Evolutionary conservation across 2,329 filamentous ascomycete species (phyloP).

Genomic region (Fusarium tjaetaba): DNA sequence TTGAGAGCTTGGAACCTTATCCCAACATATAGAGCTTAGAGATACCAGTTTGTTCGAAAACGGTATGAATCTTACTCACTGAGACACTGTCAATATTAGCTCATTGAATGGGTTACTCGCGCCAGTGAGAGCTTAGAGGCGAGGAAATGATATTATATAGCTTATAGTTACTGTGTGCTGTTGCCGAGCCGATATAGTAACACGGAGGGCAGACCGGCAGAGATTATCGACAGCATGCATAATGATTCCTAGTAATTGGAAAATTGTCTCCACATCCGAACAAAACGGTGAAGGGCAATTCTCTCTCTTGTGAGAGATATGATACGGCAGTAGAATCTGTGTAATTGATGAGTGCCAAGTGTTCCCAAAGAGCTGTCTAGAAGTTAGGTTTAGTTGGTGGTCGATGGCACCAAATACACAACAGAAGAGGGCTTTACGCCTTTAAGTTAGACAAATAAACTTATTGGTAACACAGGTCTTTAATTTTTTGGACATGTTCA

Average conservation of each 20-base stretch:
- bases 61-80: accelerated
- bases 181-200: too few relatives aligned
- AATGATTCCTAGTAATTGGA: not conserved
- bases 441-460: not conserved
- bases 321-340: accelerated
- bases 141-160: not conserved
- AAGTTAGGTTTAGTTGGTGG: too few relatives aligned
- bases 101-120: accelerated
- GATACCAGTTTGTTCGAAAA: not conserved
- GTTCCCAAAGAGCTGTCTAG: not conserved
- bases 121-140: not conserved
- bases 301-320: accelerated
- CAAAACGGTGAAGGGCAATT: accelerated
- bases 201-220: not conserved
- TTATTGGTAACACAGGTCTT: accelerated
- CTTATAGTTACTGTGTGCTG: not conserved
- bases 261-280: not conserved
- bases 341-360: not conserved
- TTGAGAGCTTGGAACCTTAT: not conserved
- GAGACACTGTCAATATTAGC: too few relatives aligned
- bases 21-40: too few relatives aligned
- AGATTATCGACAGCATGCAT: too few relatives aligned
- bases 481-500: too few relatives aligned
- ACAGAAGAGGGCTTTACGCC: not conserved
- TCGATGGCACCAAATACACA: not conserved